Conservation (phyloP, 1,284 basidiomycete genomes). For the Termitomyces sp. region DNA sequence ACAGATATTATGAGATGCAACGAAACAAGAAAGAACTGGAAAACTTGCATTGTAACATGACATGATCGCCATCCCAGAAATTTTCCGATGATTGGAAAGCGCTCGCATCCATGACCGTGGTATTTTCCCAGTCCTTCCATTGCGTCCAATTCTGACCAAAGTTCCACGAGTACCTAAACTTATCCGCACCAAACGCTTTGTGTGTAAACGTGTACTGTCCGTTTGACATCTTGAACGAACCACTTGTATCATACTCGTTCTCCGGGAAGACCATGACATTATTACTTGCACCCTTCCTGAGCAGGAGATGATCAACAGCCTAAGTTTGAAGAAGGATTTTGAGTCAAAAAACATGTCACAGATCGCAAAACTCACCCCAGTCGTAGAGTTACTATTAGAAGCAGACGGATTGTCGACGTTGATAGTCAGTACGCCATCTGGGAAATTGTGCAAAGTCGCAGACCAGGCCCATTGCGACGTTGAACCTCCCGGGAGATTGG, state of each 20-base stretch:
- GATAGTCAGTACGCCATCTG: conserved; percentile 78
- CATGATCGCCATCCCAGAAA: conserved; percentile 82
- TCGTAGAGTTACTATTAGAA: conserved; percentile 39
- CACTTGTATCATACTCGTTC: conserved; percentile 66
- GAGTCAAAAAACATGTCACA: background rate
- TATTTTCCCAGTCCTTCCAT: conserved; percentile 74
- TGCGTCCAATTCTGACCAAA: conserved; percentile 82
- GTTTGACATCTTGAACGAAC: conserved; percentile 53
- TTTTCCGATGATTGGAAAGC: conserved; percentile 49
- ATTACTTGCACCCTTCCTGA: conserved; percentile 69
- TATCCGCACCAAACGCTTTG: conserved; percentile 81
- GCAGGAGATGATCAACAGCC: conserved; percentile 67
- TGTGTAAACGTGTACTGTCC: conserved; percentile 75
- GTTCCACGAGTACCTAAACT: conserved; percentile 80
- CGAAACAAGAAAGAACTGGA: conserved; percentile 1
- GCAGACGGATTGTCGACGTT: conserved; percentile 55
- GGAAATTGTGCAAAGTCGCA: conserved; percentile 65
- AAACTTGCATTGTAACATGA: conserved; percentile 78
- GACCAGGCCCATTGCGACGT: conserved; percentile 68
- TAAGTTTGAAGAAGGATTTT: conserved; percentile 25
- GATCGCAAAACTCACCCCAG: conserved; percentile 40
- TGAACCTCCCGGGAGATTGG: conserved; percentile 47
- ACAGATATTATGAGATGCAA: conserved; percentile 4
- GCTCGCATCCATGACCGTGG: conserved; percentile 56
- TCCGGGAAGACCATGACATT: conserved; percentile 84